Evolutionary conservation across 768 basidiomycete species (phyloP), one percentile per base, ranked within the genome.

Genomic region (Tephrocybe sp.): DNA sequence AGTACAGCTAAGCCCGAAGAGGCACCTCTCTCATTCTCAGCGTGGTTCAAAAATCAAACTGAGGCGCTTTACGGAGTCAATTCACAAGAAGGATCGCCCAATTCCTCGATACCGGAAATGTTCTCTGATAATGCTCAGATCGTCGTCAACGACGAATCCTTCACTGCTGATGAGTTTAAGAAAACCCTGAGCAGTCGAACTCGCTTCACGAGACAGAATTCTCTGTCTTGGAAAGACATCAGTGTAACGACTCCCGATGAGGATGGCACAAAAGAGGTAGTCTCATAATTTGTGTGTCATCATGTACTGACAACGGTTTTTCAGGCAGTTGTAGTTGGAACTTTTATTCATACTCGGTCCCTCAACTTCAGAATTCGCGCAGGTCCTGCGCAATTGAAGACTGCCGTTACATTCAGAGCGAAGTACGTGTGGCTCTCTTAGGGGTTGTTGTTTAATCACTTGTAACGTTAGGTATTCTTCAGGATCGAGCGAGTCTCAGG

Each of bases 341-440:
- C 61, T 42, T 64, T 76, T 33, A 58, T 71, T 53, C 64, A 74
- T 40, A 73, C 70, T 23, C 73, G 72, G 20, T 63, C 65, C 2
- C 48, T 75, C 39, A 72, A 69, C 38, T 71, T 75, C 52, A 65
- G 70, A 7, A 68, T 79, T 14, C 71, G 77, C 18, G 78, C 53
- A 9, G 51, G 54, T 2, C 70, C 68, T 6, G 76, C 73, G 8
- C 69, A 74, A 47, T 63, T 58, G 8, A 55, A 49, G 7, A 69
- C 65, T 26, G 57, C 62, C 23, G 54, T 73, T 25, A 50, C 62
- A 14, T 75, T 78, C 42, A 77, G 71, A 33, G 75, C 74, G 18
- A 36, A 36, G 34, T 36, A 36, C 4, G 34, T n/a, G 15, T 36
- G 7, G 11, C 34, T 4, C 15, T 8, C 15, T 30, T n/a, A 11